Evolutionary conservation across 1,284 basidiomycete genomes (phyloP).

Genomic region (Tylopilus orsonianus): DNA sequence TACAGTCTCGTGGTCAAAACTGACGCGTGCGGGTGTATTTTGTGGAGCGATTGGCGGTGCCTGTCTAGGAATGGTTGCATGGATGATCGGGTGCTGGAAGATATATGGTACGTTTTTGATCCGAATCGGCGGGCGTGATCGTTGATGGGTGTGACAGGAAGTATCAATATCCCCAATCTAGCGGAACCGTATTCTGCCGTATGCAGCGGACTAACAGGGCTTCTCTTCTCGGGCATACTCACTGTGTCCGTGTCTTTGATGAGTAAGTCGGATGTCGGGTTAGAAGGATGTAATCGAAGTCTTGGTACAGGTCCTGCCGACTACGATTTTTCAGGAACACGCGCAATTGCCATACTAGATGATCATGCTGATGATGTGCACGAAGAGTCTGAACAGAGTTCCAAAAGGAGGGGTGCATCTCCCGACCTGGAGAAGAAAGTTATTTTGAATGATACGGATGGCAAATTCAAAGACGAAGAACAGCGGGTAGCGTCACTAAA

Average conservation of each 20-base stretch:
- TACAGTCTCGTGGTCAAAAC: constrained; percentile 49
- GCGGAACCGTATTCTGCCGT: constrained; percentile 49
- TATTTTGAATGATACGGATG: constrained; percentile 9
- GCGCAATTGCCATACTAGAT: constrained; percentile 41
- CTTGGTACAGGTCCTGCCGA: constrained; percentile 39
- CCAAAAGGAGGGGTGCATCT: constrained; percentile 4
- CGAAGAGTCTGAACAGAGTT: not conserved
- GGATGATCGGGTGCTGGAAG: constrained; percentile 53
- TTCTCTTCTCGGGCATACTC: constrained; percentile 46
- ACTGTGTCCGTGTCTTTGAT: constrained; percentile 43
- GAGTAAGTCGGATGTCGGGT: constrained; percentile 33
- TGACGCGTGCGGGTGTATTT: constrained; percentile 42
- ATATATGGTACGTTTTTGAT: constrained; percentile 39
- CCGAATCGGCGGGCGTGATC: not conserved
- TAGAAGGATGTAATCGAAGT: not conserved
- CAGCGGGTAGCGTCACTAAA: constrained; percentile 28
- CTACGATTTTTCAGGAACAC: constrained; percentile 49
- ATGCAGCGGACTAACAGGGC: constrained; percentile 45
- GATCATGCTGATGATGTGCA: constrained; percentile 4
- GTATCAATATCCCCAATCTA: constrained; percentile 44
- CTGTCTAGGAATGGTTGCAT: constrained; percentile 46
- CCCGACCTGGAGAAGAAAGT: constrained; percentile 18
- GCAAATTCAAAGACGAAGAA: constrained; percentile 14
- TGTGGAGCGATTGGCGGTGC: constrained; percentile 44
- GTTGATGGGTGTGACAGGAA: constrained; percentile 29